These are phyloP conservation scores for Balamuthia mandrillaris DNA, from an alignment of 208 protist species.

Conservation along the genomic window DNA sequence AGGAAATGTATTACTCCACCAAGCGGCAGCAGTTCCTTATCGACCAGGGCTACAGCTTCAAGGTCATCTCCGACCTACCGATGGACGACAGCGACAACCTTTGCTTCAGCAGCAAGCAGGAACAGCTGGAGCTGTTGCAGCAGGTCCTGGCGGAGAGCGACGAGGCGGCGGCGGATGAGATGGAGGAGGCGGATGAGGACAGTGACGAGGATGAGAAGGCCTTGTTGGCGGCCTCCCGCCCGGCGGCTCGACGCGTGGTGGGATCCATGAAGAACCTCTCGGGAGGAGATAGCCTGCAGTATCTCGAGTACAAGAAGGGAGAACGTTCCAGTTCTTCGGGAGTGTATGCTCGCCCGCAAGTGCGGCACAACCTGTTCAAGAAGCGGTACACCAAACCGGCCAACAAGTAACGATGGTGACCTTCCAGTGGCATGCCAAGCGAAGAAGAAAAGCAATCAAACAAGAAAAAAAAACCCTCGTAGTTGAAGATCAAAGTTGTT, in stretches of 20 bases:
- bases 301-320: conserved; percentile 3
- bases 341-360: too few relatives aligned
- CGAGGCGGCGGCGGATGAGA: background rate
- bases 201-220: background rate
- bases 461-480: too few relatives aligned
- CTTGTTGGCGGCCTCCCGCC: background rate
- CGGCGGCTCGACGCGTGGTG: background rate
- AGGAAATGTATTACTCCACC: conserved; percentile 93
- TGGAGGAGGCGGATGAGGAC: background rate
- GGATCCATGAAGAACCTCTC: background rate
- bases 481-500: too few relatives aligned
- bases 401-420: too few relatives aligned
- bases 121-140: background rate
- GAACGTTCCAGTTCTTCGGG: too few relatives aligned
- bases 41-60: conserved; percentile 84
- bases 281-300: background rate
- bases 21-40: conserved; percentile 97
- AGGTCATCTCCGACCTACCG: conserved; percentile 29
- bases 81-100: background rate
- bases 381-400: too few relatives aligned
- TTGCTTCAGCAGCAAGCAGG: background rate
- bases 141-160: background rate
- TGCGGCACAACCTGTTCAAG: too few relatives aligned
- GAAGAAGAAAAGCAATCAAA: too few relatives aligned
- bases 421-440: too few relatives aligned